Percentiles rank a stretch among this genome's conserved stretches.
phyloP scores from a whole-genome alignment of 495 filamentous ascomycete genomes.

The Daldinia caldariorum region DNA sequence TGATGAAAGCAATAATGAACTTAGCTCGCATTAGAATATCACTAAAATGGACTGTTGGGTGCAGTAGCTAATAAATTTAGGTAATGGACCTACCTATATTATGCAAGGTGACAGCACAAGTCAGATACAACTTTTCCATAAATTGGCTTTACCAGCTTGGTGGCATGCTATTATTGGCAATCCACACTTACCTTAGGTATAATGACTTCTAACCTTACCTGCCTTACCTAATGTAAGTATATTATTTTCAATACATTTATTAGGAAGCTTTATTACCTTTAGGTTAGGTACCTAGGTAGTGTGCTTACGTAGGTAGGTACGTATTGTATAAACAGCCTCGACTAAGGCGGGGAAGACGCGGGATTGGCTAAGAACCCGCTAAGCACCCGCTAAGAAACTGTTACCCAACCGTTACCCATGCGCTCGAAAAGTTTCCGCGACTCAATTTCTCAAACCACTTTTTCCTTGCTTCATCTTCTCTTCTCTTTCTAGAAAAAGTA shows the following conservation, averaged over 20 bases:
- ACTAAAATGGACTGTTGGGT: neutral
- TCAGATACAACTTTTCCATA: conserved; percentile 14
- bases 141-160: conserved; percentile 12
- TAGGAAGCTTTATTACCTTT: no score
- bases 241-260: no score
- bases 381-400: neutral
- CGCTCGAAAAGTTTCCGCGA: conserved; percentile 33
- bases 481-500: conserved; percentile 41
- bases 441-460: conserved; percentile 22
- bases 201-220: no score
- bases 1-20: neutral
- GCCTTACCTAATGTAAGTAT: no score
- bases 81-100: neutral
- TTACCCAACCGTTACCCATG: conserved; percentile 4
- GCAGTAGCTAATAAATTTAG: no score
- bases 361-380: conserved; percentile 38
- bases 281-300: no score
- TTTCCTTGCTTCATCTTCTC: conserved; percentile 25
- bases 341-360: conserved; percentile 36
- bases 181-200: neutral
- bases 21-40: neutral
- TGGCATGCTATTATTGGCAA: conserved; percentile 21
- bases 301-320: no score
- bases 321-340: no score
- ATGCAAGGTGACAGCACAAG: neutral